Evolutionary conservation across 1,139 yeast genomes (phyloP).

Genomic region (Meyerozyma elateridarum): DNA sequence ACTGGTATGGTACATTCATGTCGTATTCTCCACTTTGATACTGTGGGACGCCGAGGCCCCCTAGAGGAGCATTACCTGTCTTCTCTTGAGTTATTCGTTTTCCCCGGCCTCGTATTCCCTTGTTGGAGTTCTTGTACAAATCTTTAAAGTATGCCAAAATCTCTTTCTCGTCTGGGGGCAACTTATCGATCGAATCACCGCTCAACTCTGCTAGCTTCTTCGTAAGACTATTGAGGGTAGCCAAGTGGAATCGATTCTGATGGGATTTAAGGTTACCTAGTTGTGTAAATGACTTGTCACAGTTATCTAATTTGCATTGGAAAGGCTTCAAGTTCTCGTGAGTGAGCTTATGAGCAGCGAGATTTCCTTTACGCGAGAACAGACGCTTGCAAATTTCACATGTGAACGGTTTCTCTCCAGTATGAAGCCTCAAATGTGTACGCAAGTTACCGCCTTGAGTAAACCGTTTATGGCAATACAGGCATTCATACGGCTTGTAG

Average conservation of each 20-base stretch:
- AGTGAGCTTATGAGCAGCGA: conserved; percentile 79
- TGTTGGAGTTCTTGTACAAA: conserved; percentile 79
- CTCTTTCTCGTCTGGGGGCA: conserved; percentile 62
- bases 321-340: conserved; percentile 78
- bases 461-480: conserved; percentile 73
- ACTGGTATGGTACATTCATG: not conserved
- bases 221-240: conserved; percentile 63
- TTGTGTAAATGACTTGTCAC: conserved; percentile 85
- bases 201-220: conserved; percentile 55
- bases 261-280: conserved; percentile 90
- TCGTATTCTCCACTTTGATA: conserved; percentile 2
- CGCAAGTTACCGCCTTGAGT: conserved; percentile 91
- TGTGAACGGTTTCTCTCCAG: conserved; percentile 85
- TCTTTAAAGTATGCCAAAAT: conserved; percentile 72
- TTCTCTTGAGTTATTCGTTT: conserved; percentile 23
- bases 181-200: conserved; percentile 39
- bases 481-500: conserved; percentile 73
- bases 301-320: conserved; percentile 73
- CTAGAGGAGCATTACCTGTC: not conserved
- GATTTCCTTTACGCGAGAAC: conserved; percentile 85
- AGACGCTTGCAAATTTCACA: conserved; percentile 70
- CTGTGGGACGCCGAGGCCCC: not conserved
- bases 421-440: conserved; percentile 82
- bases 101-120: conserved; percentile 90
- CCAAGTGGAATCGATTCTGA: conserved; percentile 82